Conservation (phyloP, 208 protist genomes). For the Leishmania tarentolae region DNA sequence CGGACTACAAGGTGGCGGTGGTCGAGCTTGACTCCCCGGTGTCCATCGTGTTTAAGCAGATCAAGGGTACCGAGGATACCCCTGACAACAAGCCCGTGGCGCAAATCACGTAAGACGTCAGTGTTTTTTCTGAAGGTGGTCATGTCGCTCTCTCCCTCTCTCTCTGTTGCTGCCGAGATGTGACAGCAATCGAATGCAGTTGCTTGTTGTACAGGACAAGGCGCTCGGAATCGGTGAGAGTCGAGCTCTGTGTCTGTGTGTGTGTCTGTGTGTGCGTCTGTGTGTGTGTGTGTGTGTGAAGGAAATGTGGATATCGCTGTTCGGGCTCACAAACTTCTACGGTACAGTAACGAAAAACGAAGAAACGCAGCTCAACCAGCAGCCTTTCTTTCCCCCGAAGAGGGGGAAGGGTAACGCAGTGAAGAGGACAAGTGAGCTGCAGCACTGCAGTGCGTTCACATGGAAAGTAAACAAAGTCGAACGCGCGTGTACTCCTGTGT, state of each 20-base stretch:
- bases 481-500: background rate
- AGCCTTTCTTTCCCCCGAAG: too few species aligned
- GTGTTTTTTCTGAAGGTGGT: background rate
- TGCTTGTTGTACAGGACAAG: background rate
- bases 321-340: background rate
- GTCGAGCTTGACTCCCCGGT: constrained; percentile 86
- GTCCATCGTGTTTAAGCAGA: constrained; percentile 84
- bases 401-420: too few species aligned
- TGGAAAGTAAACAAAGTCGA: background rate
- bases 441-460: background rate
- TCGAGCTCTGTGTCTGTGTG: background rate
- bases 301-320: background rate
- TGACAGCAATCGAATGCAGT: background rate
- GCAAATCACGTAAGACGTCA: constrained; percentile 42
- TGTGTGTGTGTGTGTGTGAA: too few species aligned
- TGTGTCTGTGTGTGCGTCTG: too few species aligned
- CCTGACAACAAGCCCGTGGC: constrained; percentile 79
- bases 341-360: background rate
- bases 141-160: background rate
- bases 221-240: background rate
- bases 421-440: too few species aligned
- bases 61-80: constrained; percentile 89
- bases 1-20: constrained; percentile 81
- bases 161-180: background rate
- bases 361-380: background rate